Conservation (phyloP, 805 yeast genomes). For the Candida multigemmis region DNA sequence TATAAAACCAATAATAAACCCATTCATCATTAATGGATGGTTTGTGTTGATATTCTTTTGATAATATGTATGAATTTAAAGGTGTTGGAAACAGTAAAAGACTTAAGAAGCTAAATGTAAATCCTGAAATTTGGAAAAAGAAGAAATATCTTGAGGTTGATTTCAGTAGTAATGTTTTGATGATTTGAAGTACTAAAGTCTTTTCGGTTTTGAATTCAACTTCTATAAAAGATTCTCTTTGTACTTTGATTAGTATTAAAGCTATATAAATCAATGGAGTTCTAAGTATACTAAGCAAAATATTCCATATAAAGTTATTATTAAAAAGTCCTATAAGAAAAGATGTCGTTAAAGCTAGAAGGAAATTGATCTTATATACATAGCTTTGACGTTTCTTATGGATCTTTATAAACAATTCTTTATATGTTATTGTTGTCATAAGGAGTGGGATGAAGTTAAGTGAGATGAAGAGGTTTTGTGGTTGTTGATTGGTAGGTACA, state of each 20-base stretch:
- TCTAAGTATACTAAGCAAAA: conserved; percentile 13
- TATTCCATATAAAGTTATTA: conserved; percentile 21
- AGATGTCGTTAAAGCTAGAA: conserved; percentile 17
- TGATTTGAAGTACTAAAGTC: conserved; percentile 23
- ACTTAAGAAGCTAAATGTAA: conserved; percentile 13
- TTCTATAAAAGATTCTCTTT: conserved; percentile 14
- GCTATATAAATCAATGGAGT: conserved; percentile 23
- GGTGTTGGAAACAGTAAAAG: conserved; percentile 17
- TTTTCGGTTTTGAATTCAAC: conserved; percentile 23
- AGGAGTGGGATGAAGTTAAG: too few species aligned
- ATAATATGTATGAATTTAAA: conserved; percentile 18
- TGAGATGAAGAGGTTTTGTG: too few species aligned
- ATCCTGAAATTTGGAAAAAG: conserved; percentile 14
- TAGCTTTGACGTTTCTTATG: conserved; percentile 24
- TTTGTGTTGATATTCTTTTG: conserved; percentile 29
- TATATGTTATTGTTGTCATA: background rate
- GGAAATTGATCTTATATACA: conserved; percentile 18
- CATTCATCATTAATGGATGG: conserved; percentile 33
- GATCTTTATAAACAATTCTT: conserved; percentile 20
- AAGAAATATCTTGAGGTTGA: conserved; percentile 8
- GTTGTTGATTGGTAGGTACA: conserved; percentile 14
- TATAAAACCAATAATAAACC: conserved; percentile 42
- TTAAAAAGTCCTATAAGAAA: conserved; percentile 17
- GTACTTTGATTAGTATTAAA: conserved; percentile 14
- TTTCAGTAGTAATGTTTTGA: conserved; percentile 10